Conservation (phyloP, 768 basidiomycete genomes). For the Wakefieldia striispora region DNA sequence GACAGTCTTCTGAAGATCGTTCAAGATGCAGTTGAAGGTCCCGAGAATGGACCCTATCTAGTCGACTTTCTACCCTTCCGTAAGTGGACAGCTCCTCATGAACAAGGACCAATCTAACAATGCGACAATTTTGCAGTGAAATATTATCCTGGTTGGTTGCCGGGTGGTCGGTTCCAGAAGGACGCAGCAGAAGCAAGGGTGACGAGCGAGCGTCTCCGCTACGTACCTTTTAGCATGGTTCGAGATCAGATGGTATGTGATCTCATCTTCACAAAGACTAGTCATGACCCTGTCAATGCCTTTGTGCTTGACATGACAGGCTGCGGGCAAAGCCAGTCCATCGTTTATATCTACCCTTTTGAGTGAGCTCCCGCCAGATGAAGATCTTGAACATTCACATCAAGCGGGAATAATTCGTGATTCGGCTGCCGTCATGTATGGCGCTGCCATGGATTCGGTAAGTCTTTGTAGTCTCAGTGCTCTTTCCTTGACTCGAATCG, state of each 20-base stretch:
- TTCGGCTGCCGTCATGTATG: constrained; percentile 8
- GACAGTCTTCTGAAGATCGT: constrained; percentile 7
- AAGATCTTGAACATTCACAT: constrained; percentile 3
- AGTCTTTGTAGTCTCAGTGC: background rate
- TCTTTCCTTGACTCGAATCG: background rate
- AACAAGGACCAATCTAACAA: background rate
- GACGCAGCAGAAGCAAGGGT: constrained; percentile 2
- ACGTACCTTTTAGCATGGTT: constrained; percentile 9
- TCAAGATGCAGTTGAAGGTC: constrained; percentile 1
- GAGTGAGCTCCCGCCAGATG: constrained; percentile 7
- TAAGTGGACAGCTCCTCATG: background rate
- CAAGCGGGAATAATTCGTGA: constrained; percentile 12
- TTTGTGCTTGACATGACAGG: background rate
- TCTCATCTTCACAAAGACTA: too few relatives aligned
- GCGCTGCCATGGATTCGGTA: constrained; percentile 13
- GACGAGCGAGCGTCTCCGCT: background rate
- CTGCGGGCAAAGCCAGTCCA: constrained; percentile 4
- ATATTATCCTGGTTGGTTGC: constrained; percentile 16
- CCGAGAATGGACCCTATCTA: constrained; percentile 3
- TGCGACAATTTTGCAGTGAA: constrained; percentile 6
- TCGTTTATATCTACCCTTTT: constrained; percentile 12
- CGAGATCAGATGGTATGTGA: constrained; percentile 5
- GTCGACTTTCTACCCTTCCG: constrained; percentile 9
- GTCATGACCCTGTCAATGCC: too few relatives aligned
- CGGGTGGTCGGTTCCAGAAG: constrained; percentile 10